Conservation (phyloP, 805 yeast species). For the Pichia thaimueangensis region DNA sequence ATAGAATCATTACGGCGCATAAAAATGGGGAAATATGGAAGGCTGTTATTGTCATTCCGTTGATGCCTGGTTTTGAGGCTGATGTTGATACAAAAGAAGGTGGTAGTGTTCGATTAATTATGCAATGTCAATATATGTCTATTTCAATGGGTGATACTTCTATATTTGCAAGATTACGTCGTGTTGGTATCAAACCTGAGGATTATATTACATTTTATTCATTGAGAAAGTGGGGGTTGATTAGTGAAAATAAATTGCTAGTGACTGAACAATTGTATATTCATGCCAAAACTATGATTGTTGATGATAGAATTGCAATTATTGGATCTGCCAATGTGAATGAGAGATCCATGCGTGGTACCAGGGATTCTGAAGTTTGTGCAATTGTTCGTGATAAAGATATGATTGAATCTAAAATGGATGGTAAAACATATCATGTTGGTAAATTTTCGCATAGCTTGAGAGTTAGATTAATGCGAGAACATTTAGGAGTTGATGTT, state of each 20-base stretch:
- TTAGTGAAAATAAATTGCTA: slow-evolving; percentile 66
- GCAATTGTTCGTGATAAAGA: slow-evolving; percentile 81
- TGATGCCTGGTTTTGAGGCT: slow-evolving; percentile 96
- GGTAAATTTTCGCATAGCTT: slow-evolving; percentile 85
- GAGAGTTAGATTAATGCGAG: slow-evolving; percentile 90
- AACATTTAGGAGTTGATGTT: slow-evolving; percentile 91
- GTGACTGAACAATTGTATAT: slow-evolving; percentile 90
- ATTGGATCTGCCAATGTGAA: slow-evolving; percentile 97
- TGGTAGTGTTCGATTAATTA: slow-evolving; percentile 88
- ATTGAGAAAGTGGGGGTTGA: slow-evolving; percentile 89
- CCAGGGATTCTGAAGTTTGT: slow-evolving; percentile 91
- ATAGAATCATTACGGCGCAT: slow-evolving; percentile 85
- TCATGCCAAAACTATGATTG: slow-evolving; percentile 88
- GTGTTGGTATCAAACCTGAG: slow-evolving; percentile 79
- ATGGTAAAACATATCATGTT: slow-evolving; percentile 73
- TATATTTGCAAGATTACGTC: slow-evolving; percentile 73
- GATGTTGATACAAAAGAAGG: slow-evolving; percentile 92
- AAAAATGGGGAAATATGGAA: slow-evolving; percentile 74
- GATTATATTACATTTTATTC: slow-evolving; percentile 90
- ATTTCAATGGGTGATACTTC: slow-evolving; percentile 87
- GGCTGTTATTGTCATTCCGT: slow-evolving; percentile 85
- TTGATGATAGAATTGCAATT: slow-evolving; percentile 87
- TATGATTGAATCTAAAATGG: slow-evolving; percentile 64
- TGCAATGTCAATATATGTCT: slow-evolving; percentile 93
- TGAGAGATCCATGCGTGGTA: slow-evolving; percentile 93